phyloP scores from a whole-genome alignment of 192 early-diverging fungal species.

The Coemansia guatemalensis region DNA sequence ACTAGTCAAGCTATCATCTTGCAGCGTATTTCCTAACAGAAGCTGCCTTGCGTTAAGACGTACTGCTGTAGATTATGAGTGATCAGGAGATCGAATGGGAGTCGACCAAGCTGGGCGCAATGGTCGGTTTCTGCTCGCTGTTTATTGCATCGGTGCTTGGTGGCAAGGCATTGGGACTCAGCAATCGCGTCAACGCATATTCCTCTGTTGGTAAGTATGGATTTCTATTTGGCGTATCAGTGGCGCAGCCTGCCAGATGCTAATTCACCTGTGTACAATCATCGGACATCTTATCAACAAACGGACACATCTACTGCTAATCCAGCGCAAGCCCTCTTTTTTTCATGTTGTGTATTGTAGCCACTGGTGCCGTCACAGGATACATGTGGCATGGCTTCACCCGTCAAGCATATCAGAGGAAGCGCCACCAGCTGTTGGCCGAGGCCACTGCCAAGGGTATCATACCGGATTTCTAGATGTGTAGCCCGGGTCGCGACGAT shows the following conservation, averaged over 20 bases:
- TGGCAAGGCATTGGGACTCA: slow-evolving; percentile 33
- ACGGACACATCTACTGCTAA: background rate
- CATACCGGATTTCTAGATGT: slow-evolving; percentile 16
- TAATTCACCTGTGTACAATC: background rate
- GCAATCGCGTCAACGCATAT: slow-evolving; percentile 25
- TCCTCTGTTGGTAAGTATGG: slow-evolving; percentile 36
- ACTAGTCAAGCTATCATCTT: background rate
- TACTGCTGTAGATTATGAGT: slow-evolving; percentile 37
- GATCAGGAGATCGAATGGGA: slow-evolving; percentile 45
- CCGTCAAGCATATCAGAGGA: slow-evolving; percentile 48
- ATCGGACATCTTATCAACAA: background rate
- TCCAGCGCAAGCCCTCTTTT: background rate
- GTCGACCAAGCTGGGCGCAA: slow-evolving; percentile 48
- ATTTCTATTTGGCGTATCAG: background rate
- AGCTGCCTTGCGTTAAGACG: background rate
- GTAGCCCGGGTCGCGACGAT: background rate
- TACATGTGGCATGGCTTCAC: slow-evolving; percentile 55
- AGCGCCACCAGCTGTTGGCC: slow-evolving; percentile 35
- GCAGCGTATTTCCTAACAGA: background rate
- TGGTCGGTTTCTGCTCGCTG: slow-evolving; percentile 37
- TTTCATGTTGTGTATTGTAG: slow-evolving; percentile 17
- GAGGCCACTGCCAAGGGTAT: slow-evolving; percentile 31
- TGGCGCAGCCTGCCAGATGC: background rate
- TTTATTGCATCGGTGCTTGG: slow-evolving; percentile 49
- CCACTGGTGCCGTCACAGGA: slow-evolving; percentile 43